Conservation (phyloP, 805 yeast species). For the Candida cerambycidarum region DNA sequence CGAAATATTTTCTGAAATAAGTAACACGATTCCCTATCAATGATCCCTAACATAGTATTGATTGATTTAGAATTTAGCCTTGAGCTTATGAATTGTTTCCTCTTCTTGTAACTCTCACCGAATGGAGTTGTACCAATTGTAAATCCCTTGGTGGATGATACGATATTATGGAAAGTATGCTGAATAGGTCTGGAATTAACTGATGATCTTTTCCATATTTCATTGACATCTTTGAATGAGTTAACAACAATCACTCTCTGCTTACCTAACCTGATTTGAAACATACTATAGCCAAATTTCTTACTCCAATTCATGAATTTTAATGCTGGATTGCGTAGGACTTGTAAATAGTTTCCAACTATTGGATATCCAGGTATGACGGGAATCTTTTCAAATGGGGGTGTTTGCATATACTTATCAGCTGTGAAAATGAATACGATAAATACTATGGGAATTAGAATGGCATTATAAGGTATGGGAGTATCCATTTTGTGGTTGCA, state of each 20-base stretch:
- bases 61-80: conserved; percentile 41
- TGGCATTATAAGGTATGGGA: not conserved
- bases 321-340: conserved; percentile 49
- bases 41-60: conserved; percentile 26
- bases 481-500: conserved; percentile 6
- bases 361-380: conserved; percentile 49
- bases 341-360: conserved; percentile 50
- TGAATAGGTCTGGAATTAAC: conserved; percentile 64
- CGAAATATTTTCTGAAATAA: conserved; percentile 19
- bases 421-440: not conserved
- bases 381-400: conserved; percentile 23
- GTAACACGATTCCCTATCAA: conserved; percentile 38
- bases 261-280: conserved; percentile 63
- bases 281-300: conserved; percentile 44
- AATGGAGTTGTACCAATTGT: conserved; percentile 69
- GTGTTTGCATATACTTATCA: conserved; percentile 1
- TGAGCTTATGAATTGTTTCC: conserved; percentile 49
- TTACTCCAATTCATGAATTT: conserved; percentile 46
- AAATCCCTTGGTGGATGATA: conserved; percentile 54
- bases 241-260: conserved; percentile 64
- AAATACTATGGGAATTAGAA: not conserved
- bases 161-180: conserved; percentile 65
- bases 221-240: conserved; percentile 52
- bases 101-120: conserved; percentile 44
- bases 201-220: conserved; percentile 50